Conservation (phyloP, 371 early-diverging fungal species). For the Rhizopus sp. region DNA sequence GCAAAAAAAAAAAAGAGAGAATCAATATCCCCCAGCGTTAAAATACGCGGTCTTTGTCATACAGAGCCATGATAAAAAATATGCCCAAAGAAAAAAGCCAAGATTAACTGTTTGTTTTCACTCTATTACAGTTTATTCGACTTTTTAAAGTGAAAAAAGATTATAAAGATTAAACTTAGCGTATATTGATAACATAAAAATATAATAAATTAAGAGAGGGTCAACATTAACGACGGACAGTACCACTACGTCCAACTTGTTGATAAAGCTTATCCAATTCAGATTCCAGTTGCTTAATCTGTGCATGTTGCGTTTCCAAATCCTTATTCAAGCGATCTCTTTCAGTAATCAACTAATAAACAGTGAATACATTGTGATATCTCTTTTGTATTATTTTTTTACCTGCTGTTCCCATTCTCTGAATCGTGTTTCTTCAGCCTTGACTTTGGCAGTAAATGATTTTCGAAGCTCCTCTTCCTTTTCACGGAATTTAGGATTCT, state of each 20-base stretch:
- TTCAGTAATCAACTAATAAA: slow-evolving; percentile 83
- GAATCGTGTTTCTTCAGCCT: slow-evolving; percentile 91
- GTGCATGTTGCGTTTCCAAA: slow-evolving; percentile 88
- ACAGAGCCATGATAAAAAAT: neutral
- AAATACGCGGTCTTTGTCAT: neutral
- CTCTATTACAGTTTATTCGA: too few species aligned
- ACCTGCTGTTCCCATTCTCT: slow-evolving; percentile 96
- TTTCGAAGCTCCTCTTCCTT: slow-evolving; percentile 90
- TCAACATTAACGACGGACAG: slow-evolving; percentile 13
- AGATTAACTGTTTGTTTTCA: too few species aligned
- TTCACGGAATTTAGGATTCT: slow-evolving; percentile 82
- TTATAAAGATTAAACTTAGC: too few species aligned
- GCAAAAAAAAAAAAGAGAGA: slow-evolving; percentile 3
- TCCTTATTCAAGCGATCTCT: slow-evolving; percentile 95
- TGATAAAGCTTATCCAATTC: slow-evolving; percentile 71
- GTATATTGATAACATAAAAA: too few species aligned
- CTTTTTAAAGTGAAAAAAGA: too few species aligned
- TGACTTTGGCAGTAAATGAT: slow-evolving; percentile 93
- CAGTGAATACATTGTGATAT: neutral
- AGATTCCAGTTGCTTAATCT: slow-evolving; percentile 84
- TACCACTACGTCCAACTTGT: slow-evolving; percentile 26
- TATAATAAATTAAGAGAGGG: too few species aligned
- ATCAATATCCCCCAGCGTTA: neutral
- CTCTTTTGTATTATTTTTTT: slow-evolving; percentile 1
- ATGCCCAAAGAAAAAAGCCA: too few species aligned